phyloP scores from a whole-genome alignment of 73 alveolate species.

The Stentor coeruleus region DNA sequence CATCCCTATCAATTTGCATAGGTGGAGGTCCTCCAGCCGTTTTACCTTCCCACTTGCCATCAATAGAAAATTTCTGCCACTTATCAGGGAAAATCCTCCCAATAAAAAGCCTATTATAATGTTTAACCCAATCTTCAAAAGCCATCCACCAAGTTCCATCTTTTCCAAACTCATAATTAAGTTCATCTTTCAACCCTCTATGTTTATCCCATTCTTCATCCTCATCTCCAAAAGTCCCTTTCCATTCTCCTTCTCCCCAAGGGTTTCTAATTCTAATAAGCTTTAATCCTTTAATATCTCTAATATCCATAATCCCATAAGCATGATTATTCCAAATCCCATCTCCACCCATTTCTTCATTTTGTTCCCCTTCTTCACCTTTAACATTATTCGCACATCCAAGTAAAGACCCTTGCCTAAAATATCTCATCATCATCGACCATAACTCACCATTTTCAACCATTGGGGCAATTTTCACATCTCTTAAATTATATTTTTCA shows the following conservation, averaged over 20 bases:
- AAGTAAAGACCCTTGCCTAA: conserved; percentile 76
- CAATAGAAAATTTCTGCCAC: conserved; percentile 93
- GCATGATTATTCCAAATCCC: conserved; percentile 92
- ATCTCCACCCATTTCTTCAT: conserved; percentile 94
- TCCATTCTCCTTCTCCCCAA: conserved; percentile 99
- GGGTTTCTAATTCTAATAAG: conserved; percentile 94
- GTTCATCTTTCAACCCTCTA: conserved; percentile 94
- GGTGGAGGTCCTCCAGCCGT: conserved; percentile 98
- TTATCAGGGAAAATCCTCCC: conserved; percentile 96
- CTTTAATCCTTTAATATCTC: conserved; percentile 86
- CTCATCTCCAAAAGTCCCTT: conserved; percentile 97
- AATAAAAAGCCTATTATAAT: conserved; percentile 88
- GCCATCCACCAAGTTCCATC: conserved; percentile 99
- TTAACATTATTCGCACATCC: conserved; percentile 95
- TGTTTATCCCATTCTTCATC: conserved; percentile 99
- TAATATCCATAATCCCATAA: conserved; percentile 92
- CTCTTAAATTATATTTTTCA: conserved; percentile 79
- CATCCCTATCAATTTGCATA: conserved; percentile 72
- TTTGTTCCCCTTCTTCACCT: conserved; percentile 90
- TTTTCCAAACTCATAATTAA: conserved; percentile 87
- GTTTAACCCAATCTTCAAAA: conserved; percentile 92
- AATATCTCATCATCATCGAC: conserved; percentile 78
- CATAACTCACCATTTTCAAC: conserved; percentile 84
- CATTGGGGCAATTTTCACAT: conserved; percentile 78
- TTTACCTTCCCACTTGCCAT: conserved; percentile 92